Base-by-base conservation (phyloP, 306 rosid genomes). In the Casuarina cunninghamiana region DNA sequence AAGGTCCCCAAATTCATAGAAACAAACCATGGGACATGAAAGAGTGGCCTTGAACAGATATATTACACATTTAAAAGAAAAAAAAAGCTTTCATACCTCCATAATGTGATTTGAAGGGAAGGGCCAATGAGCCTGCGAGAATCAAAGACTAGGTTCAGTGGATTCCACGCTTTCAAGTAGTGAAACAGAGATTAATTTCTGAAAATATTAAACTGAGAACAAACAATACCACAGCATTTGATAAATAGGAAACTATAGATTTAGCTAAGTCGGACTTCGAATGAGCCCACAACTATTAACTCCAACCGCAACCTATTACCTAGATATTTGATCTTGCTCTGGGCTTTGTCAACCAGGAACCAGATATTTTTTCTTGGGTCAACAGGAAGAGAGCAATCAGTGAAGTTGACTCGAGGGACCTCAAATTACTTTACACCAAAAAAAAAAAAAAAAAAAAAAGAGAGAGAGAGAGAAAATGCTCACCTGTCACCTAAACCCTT, bases 111-210 rank as follows among this genome's bases (percentile, higher is more conserved):
- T 86, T 71, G 89, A 80, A 39, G 96, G 92, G 76, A 92, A 92
- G 43, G 97, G 97, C 95, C 97, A 95, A 84, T 95, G 97, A 90
- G 89, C 98, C 97, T 95, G 91, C 90, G 87, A 72, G 77, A 77
- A 55, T 50, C 77, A 76, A 79, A 76, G 48, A 77, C 66, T 45
- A 53, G 48, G 63, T 71, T 73, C 16, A 74, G 76, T 66, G 66
- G 82, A 69, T 76, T 72, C 50, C 46, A 69, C 49, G 69, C 38
- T 39, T 78, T 66, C 53, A 5, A 58, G 32, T 16, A 58, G 26
- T 49, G 51, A 55, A 54, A 55, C 53, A 35, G 43, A 69, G 43
- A 35, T 35, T 5, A 78, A 19, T 15, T 11, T 69, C 48, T 49
- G 46, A 48, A 66, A 69, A 38, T 54, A 60, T 35, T 58, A 53